These are phyloP conservation scores for Yamadazyma membranifaciens DNA, from an alignment of 1,139 yeast species.

Conservation along the genomic window DNA sequence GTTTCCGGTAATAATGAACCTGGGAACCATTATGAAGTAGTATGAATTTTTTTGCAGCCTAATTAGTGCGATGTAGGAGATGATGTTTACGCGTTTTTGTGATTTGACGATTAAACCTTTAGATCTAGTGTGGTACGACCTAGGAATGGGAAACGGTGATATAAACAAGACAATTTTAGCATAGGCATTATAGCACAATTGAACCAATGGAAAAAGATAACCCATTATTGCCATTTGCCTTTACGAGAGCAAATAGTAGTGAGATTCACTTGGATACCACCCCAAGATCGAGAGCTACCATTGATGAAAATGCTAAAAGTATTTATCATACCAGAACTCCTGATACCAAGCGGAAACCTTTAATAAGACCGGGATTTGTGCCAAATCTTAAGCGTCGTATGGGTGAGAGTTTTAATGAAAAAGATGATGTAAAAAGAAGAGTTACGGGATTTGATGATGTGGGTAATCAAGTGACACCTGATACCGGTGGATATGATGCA, in stretches of 20 bases:
- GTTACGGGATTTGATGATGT: conserved; percentile 18
- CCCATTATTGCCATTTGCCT: conserved; percentile 48
- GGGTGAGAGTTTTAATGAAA: conserved; percentile 48
- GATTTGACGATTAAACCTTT: conserved; percentile 1
- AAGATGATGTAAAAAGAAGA: conserved; percentile 41
- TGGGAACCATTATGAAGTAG: no score
- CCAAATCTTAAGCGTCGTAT: conserved; percentile 44
- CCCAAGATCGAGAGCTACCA: conserved; percentile 32
- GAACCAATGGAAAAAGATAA: conserved; percentile 33
- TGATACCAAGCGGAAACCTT: conserved; percentile 18
- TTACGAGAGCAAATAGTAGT: conserved; percentile 23
- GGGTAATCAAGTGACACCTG: neutral
- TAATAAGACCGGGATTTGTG: conserved; percentile 16
- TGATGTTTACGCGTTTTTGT: conserved; percentile 5
- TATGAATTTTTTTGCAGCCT: conserved; percentile 2
- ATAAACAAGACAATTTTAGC: neutral
- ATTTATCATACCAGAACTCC: conserved; percentile 13
- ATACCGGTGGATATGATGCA: neutral
- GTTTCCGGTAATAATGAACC: neutral
- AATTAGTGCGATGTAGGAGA: neutral
- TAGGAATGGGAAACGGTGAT: neutral
- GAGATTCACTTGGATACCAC: conserved; percentile 32
- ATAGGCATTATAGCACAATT: neutral
- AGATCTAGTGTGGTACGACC: neutral
- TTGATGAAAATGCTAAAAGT: conserved; percentile 41